Conservation (phyloP, 2,329 filamentous ascomycete genomes). For the Chaetomium olivaceum region DNA sequence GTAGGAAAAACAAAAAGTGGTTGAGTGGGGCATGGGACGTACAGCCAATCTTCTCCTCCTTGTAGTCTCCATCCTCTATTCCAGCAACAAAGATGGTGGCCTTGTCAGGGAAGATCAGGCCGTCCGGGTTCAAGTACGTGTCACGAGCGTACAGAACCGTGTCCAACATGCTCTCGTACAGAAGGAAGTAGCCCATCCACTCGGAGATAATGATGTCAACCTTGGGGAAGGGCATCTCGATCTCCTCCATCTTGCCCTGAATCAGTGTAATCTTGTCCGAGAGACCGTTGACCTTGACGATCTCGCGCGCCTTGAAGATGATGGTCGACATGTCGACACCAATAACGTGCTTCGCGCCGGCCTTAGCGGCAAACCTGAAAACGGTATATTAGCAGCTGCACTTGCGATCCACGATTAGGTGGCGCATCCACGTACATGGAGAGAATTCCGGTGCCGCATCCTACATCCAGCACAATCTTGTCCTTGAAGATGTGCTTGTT, state of each 20-base stretch:
- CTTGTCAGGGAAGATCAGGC: slow-evolving; percentile 98
- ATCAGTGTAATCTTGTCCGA: slow-evolving; percentile 94
- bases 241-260: slow-evolving; percentile 99
- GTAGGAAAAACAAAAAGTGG: neutral
- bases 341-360: slow-evolving; percentile 97
- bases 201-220: slow-evolving; percentile 99
- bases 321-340: slow-evolving; percentile 99
- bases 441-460: slow-evolving; percentile 95
- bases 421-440: slow-evolving; percentile 70
- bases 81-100: slow-evolving; percentile 95
- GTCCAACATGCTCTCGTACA: slow-evolving; percentile 99
- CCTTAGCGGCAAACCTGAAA: slow-evolving; percentile 88
- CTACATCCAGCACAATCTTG: slow-evolving; percentile 92
- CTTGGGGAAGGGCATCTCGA: slow-evolving; percentile 86
- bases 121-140: slow-evolving; percentile 81
- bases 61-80: slow-evolving; percentile 99
- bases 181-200: slow-evolving; percentile 99
- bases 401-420: neutral
- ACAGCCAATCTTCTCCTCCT: slow-evolving; percentile 99
- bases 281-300: slow-evolving; percentile 89
- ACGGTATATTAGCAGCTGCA: slow-evolving; percentile 9
- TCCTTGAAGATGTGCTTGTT: slow-evolving; percentile 93
- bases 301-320: slow-evolving; percentile 96
- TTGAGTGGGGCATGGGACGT: slow-evolving; percentile 43
- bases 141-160: slow-evolving; percentile 96